These are phyloP conservation scores for Taphrina wiesneri DNA, from an alignment of 1,139 yeast species.

Conservation along the genomic window DNA sequence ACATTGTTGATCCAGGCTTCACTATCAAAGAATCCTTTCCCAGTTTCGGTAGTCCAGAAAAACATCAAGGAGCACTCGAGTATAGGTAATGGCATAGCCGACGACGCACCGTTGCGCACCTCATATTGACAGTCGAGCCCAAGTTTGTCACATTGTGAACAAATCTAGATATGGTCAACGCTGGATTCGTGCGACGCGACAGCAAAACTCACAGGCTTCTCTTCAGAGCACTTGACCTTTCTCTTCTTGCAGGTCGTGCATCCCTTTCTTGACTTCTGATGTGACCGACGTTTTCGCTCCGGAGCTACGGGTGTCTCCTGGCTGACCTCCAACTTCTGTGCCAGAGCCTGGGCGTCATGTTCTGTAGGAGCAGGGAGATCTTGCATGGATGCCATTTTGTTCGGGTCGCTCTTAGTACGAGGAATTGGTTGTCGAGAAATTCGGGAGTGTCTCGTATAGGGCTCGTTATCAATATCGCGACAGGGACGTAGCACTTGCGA, in stretches of 20 bases:
- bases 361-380: conserved; percentile 14
- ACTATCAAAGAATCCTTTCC: conserved; percentile 3
- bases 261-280: conserved; percentile 44
- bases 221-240: conserved; percentile 55
- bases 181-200: not conserved
- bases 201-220: conserved; percentile 44
- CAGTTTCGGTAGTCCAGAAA: conserved; percentile 21
- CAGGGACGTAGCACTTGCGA: not conserved
- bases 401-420: conserved; percentile 17
- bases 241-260: conserved; percentile 52
- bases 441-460: conserved; percentile 14
- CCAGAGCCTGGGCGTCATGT: conserved; percentile 9
- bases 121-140: conserved; percentile 23
- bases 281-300: conserved; percentile 38
- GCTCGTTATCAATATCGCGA: conserved; percentile 19
- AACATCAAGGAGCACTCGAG: conserved; percentile 28
- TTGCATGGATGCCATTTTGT: conserved; percentile 3
- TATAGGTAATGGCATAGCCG: conserved; percentile 23
- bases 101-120: conserved; percentile 14
- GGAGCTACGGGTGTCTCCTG: conserved; percentile 9
- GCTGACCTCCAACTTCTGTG: conserved; percentile 3
- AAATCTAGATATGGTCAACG: conserved; percentile 1
- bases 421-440: not conserved
- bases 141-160: conserved; percentile 24
- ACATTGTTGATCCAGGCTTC: conserved; percentile 22